Evolutionary conservation across 352 stramenopile genomes (phyloP), one percentile per base, ranked within the genome.

Genomic region (Globisporangium parvum): DNA sequence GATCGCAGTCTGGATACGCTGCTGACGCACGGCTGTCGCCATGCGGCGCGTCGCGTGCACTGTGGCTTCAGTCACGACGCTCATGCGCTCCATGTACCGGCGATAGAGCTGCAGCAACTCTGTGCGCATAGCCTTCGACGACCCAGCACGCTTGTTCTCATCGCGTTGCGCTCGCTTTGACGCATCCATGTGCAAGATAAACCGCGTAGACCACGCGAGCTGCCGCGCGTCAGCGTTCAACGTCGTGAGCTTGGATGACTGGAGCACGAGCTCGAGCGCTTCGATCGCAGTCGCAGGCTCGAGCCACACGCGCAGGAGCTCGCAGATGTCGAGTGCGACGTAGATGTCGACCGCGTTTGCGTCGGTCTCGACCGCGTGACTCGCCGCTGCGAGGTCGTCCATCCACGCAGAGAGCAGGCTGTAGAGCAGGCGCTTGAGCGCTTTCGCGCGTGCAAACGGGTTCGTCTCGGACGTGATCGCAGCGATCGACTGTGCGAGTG

Each of bases 11-110:
- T 70, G 59, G 15, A 80, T 47, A 28, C 59, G 57, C n/a, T 62
- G 49, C 11, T 60, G 70, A 5, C 37, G 31, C 20, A 75, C 26
- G 12, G 60, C 57, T 23, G 28, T 12, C 3, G 51, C 57, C 37
- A 85, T 61, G 6, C 45, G 59, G 20, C 42, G 49, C 26, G 69
- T 60, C 4, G 66, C 52, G 55, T 77, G 65, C 14, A 58, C 49
- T n/a, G 53, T 2, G 24, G 73, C 59, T 58, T 81, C 71, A 9
- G 56, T 50, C 44, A 68, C 63, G 12, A 70, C 58, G 47, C 59
- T 75, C 75, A 85, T 85, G 44, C 66, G 47, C 15, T 41, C 26
- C 51, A 79, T 63, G 37, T 82, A 82, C 35, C 65, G 63, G 23
- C 65, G 71, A 49, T 79, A 68, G 17, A 85, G 58, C 47, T 67